Evolutionary conservation across 176 grass and related monocot genomes (phyloP), one percentile per base, ranked within the genome.

Genomic region (Avena insularis): DNA sequence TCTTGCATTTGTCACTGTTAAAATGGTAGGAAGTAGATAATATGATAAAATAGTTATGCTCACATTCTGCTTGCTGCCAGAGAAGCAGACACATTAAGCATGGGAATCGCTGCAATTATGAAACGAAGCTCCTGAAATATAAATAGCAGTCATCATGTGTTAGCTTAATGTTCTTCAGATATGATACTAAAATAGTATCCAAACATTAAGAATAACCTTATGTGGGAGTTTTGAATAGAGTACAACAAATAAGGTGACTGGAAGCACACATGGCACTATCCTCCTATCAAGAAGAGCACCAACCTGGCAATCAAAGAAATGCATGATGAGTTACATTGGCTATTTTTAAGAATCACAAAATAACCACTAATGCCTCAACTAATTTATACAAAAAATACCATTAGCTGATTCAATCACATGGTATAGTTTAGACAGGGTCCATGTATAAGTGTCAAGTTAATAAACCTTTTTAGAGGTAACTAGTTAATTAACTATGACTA

Each of bases 151-250:
- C 33, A 89, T 53, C 17, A 67, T 53, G 45, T 86, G 43, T 64
- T 65, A 20, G 6, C 45, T 20, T 11, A 63, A 51, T 67, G 21
- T 23, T 51, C 38, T 87, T 79, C 75, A 71, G 13, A 71, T 56
- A 47, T 55, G 7, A 70, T 77, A 82, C 29, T 1, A 53, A 67
- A 78, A 15, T 82, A 78, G 6, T 21, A 56, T 79, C 72, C 47
- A 86, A 50, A 73, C 33, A 87, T 27, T 49, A 48, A 49, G 63
- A 77, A 82, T 65, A 60, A 99, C 97, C 97, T 99, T 96, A 89
- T 96, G 97, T 66, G 86, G 94, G 79, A 96, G 97, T 90, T 99
- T 99, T 82, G 97, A 99, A 90, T 99, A 96, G 79, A 99, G 92
- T 63, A 92, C 75, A 90, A 99, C 88, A 92, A 99, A 99, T 70